Base-by-base conservation (phyloP, 1,139 yeast genomes). In the Saccharomycopsis crataegensis region DNA sequence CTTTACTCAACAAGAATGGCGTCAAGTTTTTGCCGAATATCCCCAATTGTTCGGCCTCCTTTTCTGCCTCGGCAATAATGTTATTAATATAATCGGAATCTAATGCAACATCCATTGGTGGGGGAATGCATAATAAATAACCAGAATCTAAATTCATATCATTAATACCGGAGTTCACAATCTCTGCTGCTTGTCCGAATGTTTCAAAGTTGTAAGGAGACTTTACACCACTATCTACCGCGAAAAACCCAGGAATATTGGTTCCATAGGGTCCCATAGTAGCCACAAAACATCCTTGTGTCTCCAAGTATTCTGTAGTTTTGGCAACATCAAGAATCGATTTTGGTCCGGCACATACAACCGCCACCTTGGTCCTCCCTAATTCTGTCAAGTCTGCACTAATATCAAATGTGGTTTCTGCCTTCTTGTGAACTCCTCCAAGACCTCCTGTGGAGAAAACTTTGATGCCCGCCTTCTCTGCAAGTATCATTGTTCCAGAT, bases 391-490 rank as follows among this genome's bases (percentile, higher is more conserved):
- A 76, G 67, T 89, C 97, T 4, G 96, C 96, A 59, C 93, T 83
- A 32, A 89, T 74, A 67, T 89, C 97, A 80, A 87, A 78, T 1
- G 91, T 82, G 37, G 67, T 59, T 53, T 86, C 84, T 7, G 86
- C 95, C 11, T 86, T 87, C 55, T 89, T 76, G 63, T 90, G 96
- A 12, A 89, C 96, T 14, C 97, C 97, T 8, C 97, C 96, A 33
- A 89, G 74, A 1, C 97, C 97, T 43, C 97, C 97, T 1, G 96
- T 90, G 1, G 95, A 95, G 74, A 89, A 90, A 22, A 90, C 90
- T 60, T 79, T 77, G 61, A 89, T 86, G 0, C 95, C 94, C 0
- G 91, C 91, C 63, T 70, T 64, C 53, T 82, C 75, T 0, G 96
- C 83, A 14, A 90, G 67, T 14, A 89, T 85, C 95, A 89, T 87